A percentile compares a stretch with the other conserved stretches of the same genome.
Conservation (phyloP, 805 yeast species). For the Starmerella potacharoeniae region DNA sequence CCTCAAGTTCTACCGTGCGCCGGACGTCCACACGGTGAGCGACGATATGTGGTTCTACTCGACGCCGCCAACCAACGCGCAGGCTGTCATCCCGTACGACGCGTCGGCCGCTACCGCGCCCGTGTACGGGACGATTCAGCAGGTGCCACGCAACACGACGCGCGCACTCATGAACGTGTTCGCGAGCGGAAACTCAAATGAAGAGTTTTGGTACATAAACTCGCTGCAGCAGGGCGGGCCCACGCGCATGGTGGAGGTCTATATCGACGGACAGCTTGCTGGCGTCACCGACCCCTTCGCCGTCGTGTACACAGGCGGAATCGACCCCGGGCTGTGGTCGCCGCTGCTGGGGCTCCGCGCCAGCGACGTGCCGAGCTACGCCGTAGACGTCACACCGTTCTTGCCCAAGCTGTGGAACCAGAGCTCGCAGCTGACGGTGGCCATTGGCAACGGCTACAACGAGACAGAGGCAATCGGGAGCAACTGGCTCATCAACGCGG, state of each 20-base stretch:
- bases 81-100: constrained; percentile 1
- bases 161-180: constrained; percentile 44
- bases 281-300: constrained; percentile 58
- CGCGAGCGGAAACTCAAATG: constrained; percentile 63
- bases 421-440: constrained; percentile 38
- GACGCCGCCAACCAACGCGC: background rate
- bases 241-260: constrained; percentile 49
- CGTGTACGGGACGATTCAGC: constrained; percentile 18
- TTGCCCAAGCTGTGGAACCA: constrained; percentile 54
- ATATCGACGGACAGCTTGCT: constrained; percentile 45
- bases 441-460: constrained; percentile 32
- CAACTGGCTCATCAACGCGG: constrained; percentile 26
- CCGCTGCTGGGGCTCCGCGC: constrained; percentile 69
- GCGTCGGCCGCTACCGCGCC: constrained; percentile 1
- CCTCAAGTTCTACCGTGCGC: constrained; percentile 39
- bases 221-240: constrained; percentile 9
- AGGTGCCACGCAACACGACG: constrained; percentile 45
- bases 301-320: constrained; percentile 67
- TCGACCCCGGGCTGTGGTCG: constrained; percentile 68
- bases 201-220: constrained; percentile 63
- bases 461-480: constrained; percentile 11
- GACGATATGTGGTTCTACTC: constrained; percentile 13
- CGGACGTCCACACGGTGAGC: background rate
- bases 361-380: constrained; percentile 58
- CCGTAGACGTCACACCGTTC: constrained; percentile 56